A percentile compares a stretch with the other conserved stretches of the same genome.
phyloP scores from a whole-genome alignment of 495 filamentous ascomycete genomes.

The Penicillium verhagenii region DNA sequence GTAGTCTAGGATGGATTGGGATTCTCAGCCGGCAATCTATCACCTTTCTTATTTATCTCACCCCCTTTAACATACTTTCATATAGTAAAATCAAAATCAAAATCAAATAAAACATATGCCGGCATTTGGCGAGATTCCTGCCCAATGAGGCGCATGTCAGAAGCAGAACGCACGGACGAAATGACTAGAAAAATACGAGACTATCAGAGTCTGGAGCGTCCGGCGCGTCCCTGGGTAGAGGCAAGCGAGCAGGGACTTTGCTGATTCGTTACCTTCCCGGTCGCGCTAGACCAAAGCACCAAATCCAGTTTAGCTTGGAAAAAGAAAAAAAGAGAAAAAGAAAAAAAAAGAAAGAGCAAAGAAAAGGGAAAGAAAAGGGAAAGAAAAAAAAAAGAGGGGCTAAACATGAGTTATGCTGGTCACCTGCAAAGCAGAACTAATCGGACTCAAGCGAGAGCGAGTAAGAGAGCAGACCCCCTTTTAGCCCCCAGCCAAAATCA shows the following conservation, averaged over 20 bases:
- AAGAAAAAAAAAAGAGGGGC: background rate
- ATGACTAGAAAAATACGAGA: conserved; percentile 3
- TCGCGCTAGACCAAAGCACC: background rate
- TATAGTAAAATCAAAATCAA: background rate
- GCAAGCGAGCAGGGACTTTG: conserved; percentile 20
- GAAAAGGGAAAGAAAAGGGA: background rate
- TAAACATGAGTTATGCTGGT: background rate
- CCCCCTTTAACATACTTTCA: background rate
- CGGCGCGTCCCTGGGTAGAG: conserved; percentile 14
- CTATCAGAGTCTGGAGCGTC: conserved; percentile 9
- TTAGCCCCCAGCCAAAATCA: conserved; percentile 1
- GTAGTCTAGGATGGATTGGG: background rate
- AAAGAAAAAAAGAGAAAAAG: background rate
- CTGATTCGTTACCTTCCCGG: conserved; percentile 13
- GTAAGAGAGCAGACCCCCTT: background rate
- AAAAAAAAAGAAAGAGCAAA: background rate
- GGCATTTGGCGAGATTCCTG: background rate
- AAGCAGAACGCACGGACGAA: conserved; percentile 15
- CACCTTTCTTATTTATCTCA: background rate
- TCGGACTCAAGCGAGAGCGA: background rate
- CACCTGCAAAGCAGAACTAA: background rate
- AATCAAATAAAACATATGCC: no score
- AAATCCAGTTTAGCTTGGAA: background rate
- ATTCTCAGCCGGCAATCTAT: background rate
- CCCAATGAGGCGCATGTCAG: background rate